phyloP scores from a whole-genome alignment of 2,329 filamentous ascomycete species.

The Trematosphaeria pertusa region DNA sequence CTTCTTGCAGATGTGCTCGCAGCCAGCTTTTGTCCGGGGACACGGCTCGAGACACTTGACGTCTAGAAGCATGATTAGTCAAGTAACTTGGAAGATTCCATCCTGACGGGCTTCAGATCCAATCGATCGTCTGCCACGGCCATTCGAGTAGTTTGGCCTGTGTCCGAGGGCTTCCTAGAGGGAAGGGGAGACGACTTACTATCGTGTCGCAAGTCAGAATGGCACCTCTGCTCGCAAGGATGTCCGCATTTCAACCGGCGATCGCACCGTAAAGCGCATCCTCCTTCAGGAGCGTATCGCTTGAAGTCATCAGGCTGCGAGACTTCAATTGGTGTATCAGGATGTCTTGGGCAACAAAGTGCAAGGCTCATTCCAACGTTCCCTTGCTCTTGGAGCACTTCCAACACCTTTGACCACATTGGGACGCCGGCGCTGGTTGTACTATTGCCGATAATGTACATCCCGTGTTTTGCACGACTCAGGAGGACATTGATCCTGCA shows the following conservation, averaged over 20 bases:
- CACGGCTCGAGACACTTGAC: slow-evolving; percentile 57
- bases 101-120: not conserved
- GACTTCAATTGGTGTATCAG: slow-evolving; percentile 19
- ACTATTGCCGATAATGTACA: slow-evolving; percentile 66
- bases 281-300: slow-evolving; percentile 20
- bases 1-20: slow-evolving; percentile 54
- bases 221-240: slow-evolving; percentile 55
- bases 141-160: too few relatives aligned
- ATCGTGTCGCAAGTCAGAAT: slow-evolving; percentile 58
- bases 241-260: slow-evolving; percentile 53
- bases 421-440: slow-evolving; percentile 60
- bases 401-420: slow-evolving; percentile 68
- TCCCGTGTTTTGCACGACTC: slow-evolving; percentile 69
- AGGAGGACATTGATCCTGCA: slow-evolving; percentile 68
- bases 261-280: slow-evolving; percentile 15
- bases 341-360: slow-evolving; percentile 23
- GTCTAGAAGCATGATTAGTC: slow-evolving; percentile 24
- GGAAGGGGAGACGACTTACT: too few relatives aligned
- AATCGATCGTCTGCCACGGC: too few relatives aligned
- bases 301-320: slow-evolving; percentile 18
- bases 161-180: too few relatives aligned
- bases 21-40: slow-evolving; percentile 50
- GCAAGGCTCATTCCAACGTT: slow-evolving; percentile 33
- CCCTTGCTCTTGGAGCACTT: slow-evolving; percentile 3
- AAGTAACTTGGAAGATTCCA: not conserved